Conservation (phyloP, 768 basidiomycete species). For the Termitomyces sp. region DNA sequence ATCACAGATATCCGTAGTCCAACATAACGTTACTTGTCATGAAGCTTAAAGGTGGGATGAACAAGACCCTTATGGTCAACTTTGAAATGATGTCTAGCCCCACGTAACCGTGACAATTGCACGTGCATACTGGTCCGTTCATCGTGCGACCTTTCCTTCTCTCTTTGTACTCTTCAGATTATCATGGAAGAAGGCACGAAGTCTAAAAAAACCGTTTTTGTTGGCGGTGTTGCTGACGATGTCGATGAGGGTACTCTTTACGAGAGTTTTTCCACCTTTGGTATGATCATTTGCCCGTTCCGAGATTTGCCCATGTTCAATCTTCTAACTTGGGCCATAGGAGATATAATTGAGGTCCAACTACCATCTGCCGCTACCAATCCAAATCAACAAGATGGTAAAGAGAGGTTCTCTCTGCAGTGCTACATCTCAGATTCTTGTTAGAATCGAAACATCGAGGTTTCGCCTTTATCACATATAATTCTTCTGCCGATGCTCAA, state of each 20-base stretch:
- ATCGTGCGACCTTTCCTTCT: constrained; percentile 38
- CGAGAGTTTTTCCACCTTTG: constrained; percentile 84
- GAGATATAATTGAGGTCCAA: constrained; percentile 91
- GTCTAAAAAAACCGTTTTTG: constrained; percentile 82
- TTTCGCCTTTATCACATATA: constrained; percentile 90
- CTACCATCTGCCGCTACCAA: constrained; percentile 79
- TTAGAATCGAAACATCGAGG: constrained; percentile 83
- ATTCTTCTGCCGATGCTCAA: constrained; percentile 78
- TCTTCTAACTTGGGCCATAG: constrained; percentile 36
- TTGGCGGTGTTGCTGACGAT: constrained; percentile 82
- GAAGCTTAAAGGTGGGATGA: constrained; percentile 21
- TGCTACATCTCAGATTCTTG: constrained; percentile 8
- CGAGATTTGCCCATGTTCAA: constrained; percentile 1
- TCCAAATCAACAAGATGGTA: constrained; percentile 56
- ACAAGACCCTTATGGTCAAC: constrained; percentile 20
- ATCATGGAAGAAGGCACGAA: constrained; percentile 80
- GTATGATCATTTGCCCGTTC: constrained; percentile 38
- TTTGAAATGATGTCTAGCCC: constrained; percentile 11
- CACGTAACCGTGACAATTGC: constrained; percentile 12
- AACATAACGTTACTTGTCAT: constrained; percentile 1
- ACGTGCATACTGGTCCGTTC: constrained; percentile 30
- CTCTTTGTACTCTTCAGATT: constrained; percentile 22
- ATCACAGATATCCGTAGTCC: neutral
- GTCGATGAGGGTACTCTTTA: constrained; percentile 77
- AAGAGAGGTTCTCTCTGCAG: constrained; percentile 9